These are phyloP conservation scores for Hamamelis virginiana DNA, from an alignment of 164 flowering plant genomes.

Conservation along the genomic window DNA sequence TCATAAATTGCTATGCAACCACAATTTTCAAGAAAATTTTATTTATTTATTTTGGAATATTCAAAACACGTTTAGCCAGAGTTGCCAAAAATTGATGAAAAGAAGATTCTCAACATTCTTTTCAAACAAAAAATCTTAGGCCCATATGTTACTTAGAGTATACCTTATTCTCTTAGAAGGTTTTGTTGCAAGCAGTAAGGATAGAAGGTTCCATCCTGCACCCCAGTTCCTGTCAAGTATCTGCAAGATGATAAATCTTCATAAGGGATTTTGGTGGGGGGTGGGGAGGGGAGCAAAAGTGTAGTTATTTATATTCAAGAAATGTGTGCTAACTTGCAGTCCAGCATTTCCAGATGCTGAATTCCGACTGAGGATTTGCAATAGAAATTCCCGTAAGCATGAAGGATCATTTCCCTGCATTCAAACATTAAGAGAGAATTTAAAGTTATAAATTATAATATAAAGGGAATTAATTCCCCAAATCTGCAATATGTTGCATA, in stretches of 20 bases:
- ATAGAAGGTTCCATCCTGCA: slow-evolving; percentile 95
- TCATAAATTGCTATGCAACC: not conserved
- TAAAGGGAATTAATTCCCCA: not conserved
- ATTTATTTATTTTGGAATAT: not conserved
- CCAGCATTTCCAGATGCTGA: slow-evolving; percentile 77
- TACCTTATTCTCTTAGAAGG: slow-evolving; percentile 86
- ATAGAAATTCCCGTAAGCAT: slow-evolving; percentile 85
- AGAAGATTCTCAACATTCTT: not conserved
- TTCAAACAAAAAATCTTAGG: not conserved
- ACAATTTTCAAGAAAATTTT: not conserved
- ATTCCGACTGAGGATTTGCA: slow-evolving; percentile 52
- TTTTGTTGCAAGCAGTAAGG: slow-evolving; percentile 75
- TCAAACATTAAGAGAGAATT: slow-evolving; percentile 12
- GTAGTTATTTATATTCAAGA: not conserved
- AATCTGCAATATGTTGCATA: not conserved
- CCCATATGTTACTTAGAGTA: not conserved
- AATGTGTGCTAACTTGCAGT: slow-evolving; percentile 60
- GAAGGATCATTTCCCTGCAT: slow-evolving; percentile 92
- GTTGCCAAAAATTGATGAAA: not conserved
- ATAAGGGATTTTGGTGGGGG: not conserved
- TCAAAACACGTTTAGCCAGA: not conserved
- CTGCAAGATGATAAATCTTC: slow-evolving; percentile 37
- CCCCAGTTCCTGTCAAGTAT: slow-evolving; percentile 98
- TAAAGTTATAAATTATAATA: slow-evolving; percentile 2
- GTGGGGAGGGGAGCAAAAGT: slow-evolving; percentile 7